Evolutionary conservation across 1,284 basidiomycete species (phyloP).

Genomic region (Tausonia pullulans): DNA sequence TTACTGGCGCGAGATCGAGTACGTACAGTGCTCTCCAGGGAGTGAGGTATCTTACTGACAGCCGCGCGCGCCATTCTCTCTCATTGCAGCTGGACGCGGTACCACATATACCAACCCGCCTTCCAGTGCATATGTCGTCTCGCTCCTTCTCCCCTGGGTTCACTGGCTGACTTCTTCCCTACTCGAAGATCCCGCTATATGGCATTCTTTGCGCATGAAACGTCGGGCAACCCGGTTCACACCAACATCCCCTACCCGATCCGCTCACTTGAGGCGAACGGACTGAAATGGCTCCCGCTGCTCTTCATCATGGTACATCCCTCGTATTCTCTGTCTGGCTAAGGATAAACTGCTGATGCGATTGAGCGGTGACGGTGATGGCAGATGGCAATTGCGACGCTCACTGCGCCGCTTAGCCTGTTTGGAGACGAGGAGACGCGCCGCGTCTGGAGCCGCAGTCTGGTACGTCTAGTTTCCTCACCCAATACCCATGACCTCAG

Average conservation of each 20-base stretch:
- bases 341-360: background rate
- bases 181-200: constrained; percentile 25
- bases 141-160: constrained; percentile 23
- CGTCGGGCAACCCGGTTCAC: background rate
- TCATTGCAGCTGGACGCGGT: constrained; percentile 34
- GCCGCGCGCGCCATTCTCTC: too few species aligned
- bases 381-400: constrained; percentile 35
- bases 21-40: background rate
- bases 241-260: background rate
- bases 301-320: constrained; percentile 36
- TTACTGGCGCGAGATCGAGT: constrained; percentile 25
- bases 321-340: background rate
- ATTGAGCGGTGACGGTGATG: background rate
- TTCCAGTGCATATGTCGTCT: constrained; percentile 29
- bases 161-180: constrained; percentile 32
- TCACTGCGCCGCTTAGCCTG: constrained; percentile 33
- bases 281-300: constrained; percentile 36
- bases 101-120: constrained; percentile 34
- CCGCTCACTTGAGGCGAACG: constrained; percentile 30
- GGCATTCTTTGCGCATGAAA: constrained; percentile 15
- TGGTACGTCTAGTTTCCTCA: constrained; percentile 17
- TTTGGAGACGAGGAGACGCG: constrained; percentile 32
- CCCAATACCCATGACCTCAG: background rate
- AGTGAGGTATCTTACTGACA: too few species aligned
- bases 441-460: constrained; percentile 32